Evolutionary conservation across 805 yeast species (phyloP).

Genomic region (Wickerhamiella lipophila): DNA sequence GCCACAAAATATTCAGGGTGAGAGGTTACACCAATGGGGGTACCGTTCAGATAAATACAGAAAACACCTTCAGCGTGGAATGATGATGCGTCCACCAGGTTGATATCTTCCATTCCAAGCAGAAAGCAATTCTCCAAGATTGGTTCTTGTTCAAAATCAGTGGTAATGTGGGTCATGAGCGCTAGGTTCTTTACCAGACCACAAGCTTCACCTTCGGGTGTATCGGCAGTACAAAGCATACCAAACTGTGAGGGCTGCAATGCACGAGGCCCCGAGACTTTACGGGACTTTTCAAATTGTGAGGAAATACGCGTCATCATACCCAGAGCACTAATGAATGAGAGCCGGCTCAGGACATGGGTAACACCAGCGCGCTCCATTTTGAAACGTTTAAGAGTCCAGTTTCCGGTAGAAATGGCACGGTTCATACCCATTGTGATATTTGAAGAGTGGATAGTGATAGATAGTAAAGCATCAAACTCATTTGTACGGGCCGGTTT

Average conservation of each 20-base stretch:
- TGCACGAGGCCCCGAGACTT: constrained; percentile 97
- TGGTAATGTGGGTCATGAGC: constrained; percentile 95
- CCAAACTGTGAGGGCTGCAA: constrained; percentile 98
- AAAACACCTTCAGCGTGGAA: constrained; percentile 65
- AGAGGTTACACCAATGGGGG: constrained; percentile 78
- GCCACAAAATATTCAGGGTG: constrained; percentile 73
- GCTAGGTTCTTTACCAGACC: constrained; percentile 96
- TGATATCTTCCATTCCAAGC: constrained; percentile 81
- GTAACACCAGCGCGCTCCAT: constrained; percentile 99
- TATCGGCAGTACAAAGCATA: constrained; percentile 96
- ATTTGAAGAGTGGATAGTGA: constrained; percentile 82
- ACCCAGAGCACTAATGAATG: constrained; percentile 90
- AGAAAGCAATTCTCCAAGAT: constrained; percentile 60
- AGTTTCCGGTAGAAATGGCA: constrained; percentile 96
- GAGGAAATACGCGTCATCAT: constrained; percentile 99
- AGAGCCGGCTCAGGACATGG: constrained; percentile 80
- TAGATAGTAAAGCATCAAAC: constrained; percentile 82
- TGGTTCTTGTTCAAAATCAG: constrained; percentile 94
- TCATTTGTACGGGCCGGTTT: constrained; percentile 92
- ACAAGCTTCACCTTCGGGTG: constrained; percentile 99
- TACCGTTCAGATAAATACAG: constrained; percentile 88
- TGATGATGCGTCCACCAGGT: constrained; percentile 67
- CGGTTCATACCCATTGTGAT: constrained; percentile 89
- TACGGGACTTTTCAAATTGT: constrained; percentile 96
- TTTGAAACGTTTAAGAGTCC: constrained; percentile 97